Evolutionary conservation across 257 asterid species (phyloP).

Genomic region (Gentiana straminea): DNA sequence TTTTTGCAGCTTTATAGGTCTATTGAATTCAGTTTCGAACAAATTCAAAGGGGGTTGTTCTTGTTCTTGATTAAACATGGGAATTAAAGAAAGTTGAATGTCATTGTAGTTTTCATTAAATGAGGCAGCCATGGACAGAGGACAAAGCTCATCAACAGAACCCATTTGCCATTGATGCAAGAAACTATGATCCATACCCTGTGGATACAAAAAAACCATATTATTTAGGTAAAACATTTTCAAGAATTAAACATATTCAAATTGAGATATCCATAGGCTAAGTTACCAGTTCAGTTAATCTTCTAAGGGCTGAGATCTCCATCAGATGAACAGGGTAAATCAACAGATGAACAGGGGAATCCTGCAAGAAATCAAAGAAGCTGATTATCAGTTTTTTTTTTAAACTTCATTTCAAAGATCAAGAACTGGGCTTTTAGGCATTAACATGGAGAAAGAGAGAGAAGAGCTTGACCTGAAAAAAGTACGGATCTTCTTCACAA

Average conservation of each 20-base stretch:
- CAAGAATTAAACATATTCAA: neutral
- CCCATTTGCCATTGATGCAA: conserved; percentile 44
- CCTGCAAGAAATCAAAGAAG: conserved; percentile 1
- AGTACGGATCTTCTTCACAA: no score
- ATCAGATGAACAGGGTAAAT: conserved; percentile 3
- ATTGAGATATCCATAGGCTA: neutral
- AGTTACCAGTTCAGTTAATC: conserved; percentile 48
- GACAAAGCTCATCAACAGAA: conserved; percentile 36
- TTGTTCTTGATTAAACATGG: conserved; percentile 24
- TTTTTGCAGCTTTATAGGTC: conserved; percentile 43
- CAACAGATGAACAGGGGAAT: neutral
- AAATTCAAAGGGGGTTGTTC: conserved; percentile 16
- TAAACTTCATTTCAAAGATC: no score
- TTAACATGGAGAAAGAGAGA: no score
- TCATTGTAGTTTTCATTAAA: conserved; percentile 19
- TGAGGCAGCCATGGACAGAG: conserved; percentile 21
- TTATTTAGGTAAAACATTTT: conserved; percentile 19
- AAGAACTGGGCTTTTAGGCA: no score
- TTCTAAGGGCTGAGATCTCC: conserved; percentile 48
- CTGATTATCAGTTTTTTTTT: neutral
- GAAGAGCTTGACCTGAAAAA: no score
- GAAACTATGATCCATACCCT: conserved; percentile 54
- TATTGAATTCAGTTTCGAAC: conserved; percentile 11
- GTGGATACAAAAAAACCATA: neutral
- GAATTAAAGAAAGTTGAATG: conserved; percentile 18